A percentile compares a stretch with the other conserved stretches of the same genome.
Conservation (phyloP, 495 filamentous ascomycete genomes). For the Terfezia boudieri region DNA sequence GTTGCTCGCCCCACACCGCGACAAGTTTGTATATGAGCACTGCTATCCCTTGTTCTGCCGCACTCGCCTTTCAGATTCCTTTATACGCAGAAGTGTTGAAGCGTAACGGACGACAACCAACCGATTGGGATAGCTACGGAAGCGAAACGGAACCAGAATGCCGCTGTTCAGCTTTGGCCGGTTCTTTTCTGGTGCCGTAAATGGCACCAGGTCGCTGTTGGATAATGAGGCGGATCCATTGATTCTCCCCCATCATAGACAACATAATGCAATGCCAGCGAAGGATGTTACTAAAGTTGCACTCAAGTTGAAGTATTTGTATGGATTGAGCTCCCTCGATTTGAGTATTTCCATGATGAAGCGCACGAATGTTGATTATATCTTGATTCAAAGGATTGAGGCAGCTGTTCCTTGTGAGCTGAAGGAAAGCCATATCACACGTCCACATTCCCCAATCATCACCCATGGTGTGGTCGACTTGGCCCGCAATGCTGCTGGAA, state of each 20-base stretch:
- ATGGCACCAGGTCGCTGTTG: neutral
- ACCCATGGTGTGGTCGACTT: constrained; percentile 55
- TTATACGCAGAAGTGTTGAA: too few species aligned
- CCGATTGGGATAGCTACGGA: too few species aligned
- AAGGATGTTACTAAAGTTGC: constrained; percentile 55
- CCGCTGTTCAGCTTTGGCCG: neutral
- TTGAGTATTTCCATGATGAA: too few species aligned
- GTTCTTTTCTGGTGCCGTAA: too few species aligned
- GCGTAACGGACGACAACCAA: too few species aligned
- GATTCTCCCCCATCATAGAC: neutral
- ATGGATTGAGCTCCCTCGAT: neutral
- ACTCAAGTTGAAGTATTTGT: constrained; percentile 66
- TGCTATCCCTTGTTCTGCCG: too few species aligned
- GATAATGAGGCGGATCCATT: neutral
- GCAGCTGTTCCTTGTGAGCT: constrained; percentile 73
- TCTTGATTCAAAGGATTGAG: constrained; percentile 32
- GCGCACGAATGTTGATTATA: too few species aligned
- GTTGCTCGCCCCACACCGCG: too few species aligned
- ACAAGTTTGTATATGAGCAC: too few species aligned
- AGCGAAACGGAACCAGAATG: neutral
- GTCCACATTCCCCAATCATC: constrained; percentile 63
- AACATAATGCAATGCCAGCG: neutral
- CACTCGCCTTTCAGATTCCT: too few species aligned
- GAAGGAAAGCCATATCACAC: constrained; percentile 44
- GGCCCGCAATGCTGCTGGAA: constrained; percentile 56